Evolutionary conservation across 2,329 filamentous ascomycete genomes (phyloP).

Genomic region (Diplodia sapinea): DNA sequence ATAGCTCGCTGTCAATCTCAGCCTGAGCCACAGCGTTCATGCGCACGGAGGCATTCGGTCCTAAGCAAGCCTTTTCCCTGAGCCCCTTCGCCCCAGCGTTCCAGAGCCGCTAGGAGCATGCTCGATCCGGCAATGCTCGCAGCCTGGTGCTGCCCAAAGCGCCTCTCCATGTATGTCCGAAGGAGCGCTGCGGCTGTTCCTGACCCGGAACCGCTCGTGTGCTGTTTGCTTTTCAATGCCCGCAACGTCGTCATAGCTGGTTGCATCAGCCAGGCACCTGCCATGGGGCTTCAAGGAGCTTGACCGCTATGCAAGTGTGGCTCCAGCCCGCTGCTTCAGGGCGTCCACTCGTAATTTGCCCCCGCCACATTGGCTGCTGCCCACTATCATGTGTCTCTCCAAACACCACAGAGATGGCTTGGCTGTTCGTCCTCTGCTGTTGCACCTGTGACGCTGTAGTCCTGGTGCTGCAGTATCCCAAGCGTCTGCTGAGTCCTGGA

Average conservation of each 20-base stretch:
- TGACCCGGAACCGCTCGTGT: neutral
- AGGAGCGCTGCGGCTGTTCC: neutral
- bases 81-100: neutral
- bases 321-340: slow-evolving; percentile 8
- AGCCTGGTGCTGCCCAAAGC: slow-evolving; percentile 2
- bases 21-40: slow-evolving; percentile 1
- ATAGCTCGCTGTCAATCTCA: slow-evolving; percentile 9
- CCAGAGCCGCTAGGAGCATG: slow-evolving; percentile 3
- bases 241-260: slow-evolving; percentile 1
- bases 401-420: neutral
- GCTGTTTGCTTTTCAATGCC: slow-evolving; percentile 15
- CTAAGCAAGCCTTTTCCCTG: neutral
- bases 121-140: slow-evolving; percentile 7
- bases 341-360: slow-evolving; percentile 17
- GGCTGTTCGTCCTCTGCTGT: neutral
- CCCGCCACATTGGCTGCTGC: neutral
- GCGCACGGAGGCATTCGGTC: slow-evolving; percentile 16
- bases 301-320: slow-evolving; percentile 2
- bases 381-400: neutral
- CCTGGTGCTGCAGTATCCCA: neutral
- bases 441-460: neutral
- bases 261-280: neutral
- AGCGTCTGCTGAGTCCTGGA: neutral
- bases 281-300: neutral
- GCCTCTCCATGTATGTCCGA: neutral